Evolutionary conservation across 176 grass and related monocot species (phyloP), one percentile per base, ranked within the genome.

Genomic region (Hyparrhenia diplandra): DNA sequence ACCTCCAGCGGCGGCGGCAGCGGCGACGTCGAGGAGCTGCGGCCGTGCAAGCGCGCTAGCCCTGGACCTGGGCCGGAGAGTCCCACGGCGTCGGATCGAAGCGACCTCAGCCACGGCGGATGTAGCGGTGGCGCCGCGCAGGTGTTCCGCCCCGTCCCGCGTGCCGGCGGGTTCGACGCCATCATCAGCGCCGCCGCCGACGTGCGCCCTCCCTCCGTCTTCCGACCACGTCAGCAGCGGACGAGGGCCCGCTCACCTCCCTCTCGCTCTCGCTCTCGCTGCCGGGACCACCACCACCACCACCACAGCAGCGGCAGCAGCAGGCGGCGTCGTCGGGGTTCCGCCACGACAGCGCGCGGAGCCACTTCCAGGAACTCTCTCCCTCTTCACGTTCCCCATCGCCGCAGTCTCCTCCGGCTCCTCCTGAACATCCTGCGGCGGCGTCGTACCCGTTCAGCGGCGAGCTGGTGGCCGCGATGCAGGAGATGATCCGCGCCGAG

Each of bases 401-500:
- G 12, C 60, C 76, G 7, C 85, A 63, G 4, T 65, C 69, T 5
- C 60, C 75, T 0, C 28, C 52, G 21, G 8, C 7, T 0, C 62
- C 57, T 0, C 5, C 46, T n/a, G n/a, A n/a, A n/a, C n/a, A n/a
- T 16, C 1, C 18, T 20, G 52, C 20, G 9, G 8, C 52, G 20
- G n/a, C 57, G 3, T 0, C 61, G 0, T 85, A 74, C 86, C 77
- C 82, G 43, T 75, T 91, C 78, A 83, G 79, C 73, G 85, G 66
- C 41, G 88, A 76, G 18, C 52, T 94, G 42, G 64, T 85, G 2
- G 83, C 84, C 63, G 81, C 85, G 77, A 91, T 97, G 91, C 87
- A 90, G 67, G 90, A 97, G 84, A 93, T 97, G 94, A 93, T 97
- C 51, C 91, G 94, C 10, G 69, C 67, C 28, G 95, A 98, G 81